A percentile compares a stretch with the other conserved stretches of the same genome.
Evolutionary conservation across 768 basidiomycete genomes (phyloP).

Genomic region (Kondoa malvinella): DNA sequence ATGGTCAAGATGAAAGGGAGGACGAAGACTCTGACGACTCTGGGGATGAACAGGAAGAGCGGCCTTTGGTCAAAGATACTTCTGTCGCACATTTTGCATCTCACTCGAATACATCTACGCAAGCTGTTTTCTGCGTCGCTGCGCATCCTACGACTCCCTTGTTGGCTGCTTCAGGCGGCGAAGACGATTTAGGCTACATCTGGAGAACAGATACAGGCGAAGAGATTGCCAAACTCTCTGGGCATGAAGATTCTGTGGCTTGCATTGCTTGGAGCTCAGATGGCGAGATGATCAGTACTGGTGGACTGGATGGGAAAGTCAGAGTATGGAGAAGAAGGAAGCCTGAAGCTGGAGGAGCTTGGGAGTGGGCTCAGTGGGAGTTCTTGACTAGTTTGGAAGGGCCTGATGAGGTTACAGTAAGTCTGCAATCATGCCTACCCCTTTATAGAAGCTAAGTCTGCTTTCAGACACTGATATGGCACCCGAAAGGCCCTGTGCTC

Average conservation of each 20-base stretch:
- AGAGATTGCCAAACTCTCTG: constrained; percentile 63
- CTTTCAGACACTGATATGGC: constrained; percentile 77
- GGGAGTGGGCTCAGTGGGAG: constrained; percentile 67
- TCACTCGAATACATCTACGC: constrained; percentile 37
- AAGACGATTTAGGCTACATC: constrained; percentile 85
- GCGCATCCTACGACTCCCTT: constrained; percentile 62
- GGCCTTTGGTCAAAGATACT: constrained; percentile 31
- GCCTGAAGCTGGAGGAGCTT: constrained; percentile 33
- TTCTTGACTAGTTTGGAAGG: constrained; percentile 84
- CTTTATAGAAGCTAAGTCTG: background rate
- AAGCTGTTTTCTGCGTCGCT: constrained; percentile 69
- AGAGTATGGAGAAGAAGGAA: constrained; percentile 62
- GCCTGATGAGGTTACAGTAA: constrained; percentile 84
- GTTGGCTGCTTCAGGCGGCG: constrained; percentile 78
- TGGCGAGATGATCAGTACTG: constrained; percentile 83
- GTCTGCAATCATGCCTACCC: background rate
- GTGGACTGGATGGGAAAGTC: constrained; percentile 94
- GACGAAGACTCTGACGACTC: constrained; percentile 39
- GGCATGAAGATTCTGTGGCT: constrained; percentile 83
- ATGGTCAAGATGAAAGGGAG: constrained; percentile 22
- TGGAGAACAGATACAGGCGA: constrained; percentile 76
- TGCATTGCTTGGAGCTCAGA: constrained; percentile 62
- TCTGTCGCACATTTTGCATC: constrained; percentile 15
- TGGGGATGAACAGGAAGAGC: constrained; percentile 38
- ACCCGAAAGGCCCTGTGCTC: constrained; percentile 76